These are phyloP conservation scores for Amanita polypyramis DNA, from an alignment of 768 basidiomycete species.

Conservation along the genomic window DNA sequence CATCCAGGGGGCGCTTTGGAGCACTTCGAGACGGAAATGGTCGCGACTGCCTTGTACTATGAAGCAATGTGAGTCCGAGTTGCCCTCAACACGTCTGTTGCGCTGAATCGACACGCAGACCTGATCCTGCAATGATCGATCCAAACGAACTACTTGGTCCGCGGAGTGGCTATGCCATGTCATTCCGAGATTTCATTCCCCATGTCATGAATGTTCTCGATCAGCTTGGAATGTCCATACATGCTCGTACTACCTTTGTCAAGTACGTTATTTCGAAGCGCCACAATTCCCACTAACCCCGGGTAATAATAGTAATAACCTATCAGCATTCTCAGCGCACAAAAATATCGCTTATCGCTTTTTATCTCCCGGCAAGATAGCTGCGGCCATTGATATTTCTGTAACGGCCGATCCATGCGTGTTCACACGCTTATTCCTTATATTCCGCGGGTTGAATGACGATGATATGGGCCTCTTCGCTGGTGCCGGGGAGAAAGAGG, in stretches of 20 bases:
- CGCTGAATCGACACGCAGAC: slow-evolving; percentile 32
- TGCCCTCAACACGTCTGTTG: not conserved
- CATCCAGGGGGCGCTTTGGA: slow-evolving; percentile 82
- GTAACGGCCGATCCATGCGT: slow-evolving; percentile 74
- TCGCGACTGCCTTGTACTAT: slow-evolving; percentile 73
- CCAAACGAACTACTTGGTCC: slow-evolving; percentile 72
- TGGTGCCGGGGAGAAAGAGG: slow-evolving; percentile 80
- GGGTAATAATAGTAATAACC: slow-evolving; percentile 49
- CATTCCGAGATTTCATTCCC: slow-evolving; percentile 68
- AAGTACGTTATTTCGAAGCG: slow-evolving; percentile 35
- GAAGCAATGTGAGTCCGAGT: slow-evolving; percentile 59
- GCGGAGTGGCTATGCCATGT: slow-evolving; percentile 80
- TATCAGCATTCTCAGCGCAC: slow-evolving; percentile 62
- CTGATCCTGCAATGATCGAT: slow-evolving; percentile 67
- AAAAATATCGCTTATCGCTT: slow-evolving; percentile 90
- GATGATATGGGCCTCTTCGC: slow-evolving; percentile 70
- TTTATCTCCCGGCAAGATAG: slow-evolving; percentile 66
- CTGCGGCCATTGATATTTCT: slow-evolving; percentile 79
- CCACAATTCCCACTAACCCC: not conserved
- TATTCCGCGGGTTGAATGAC: slow-evolving; percentile 74
- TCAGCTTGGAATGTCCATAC: slow-evolving; percentile 73
- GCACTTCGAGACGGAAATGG: slow-evolving; percentile 77
- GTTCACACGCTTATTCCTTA: slow-evolving; percentile 79
- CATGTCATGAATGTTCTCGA: slow-evolving; percentile 78
- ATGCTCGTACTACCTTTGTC: slow-evolving; percentile 74